Evolutionary conservation across 1,284 basidiomycete genomes (phyloP).

Genomic region (Phenoliferia sp.): DNA sequence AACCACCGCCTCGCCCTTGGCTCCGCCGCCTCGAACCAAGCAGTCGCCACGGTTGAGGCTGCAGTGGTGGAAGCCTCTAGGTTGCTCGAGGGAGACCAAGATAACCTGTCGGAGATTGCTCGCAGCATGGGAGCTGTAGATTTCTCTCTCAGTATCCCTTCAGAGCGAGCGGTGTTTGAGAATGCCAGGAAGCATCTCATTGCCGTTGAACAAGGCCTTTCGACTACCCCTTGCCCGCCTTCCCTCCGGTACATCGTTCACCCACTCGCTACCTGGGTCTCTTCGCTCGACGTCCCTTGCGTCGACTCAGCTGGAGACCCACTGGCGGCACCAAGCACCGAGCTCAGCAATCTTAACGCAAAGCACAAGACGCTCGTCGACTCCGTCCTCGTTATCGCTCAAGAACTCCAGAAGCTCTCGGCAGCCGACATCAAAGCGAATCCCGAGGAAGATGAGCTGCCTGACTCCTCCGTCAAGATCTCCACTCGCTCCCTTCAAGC

Average conservation of each 20-base stretch:
- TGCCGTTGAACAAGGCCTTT: slow-evolving; percentile 53
- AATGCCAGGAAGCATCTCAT: slow-evolving; percentile 10
- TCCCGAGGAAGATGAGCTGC: slow-evolving; percentile 37
- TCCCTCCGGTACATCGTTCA: slow-evolving; percentile 15
- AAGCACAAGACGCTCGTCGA: slow-evolving; percentile 53
- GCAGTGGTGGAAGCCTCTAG: slow-evolving; percentile 8
- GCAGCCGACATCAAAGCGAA: slow-evolving; percentile 8
- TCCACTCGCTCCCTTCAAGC: slow-evolving; percentile 31
- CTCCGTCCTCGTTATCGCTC: slow-evolving; percentile 58
- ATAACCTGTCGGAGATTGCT: slow-evolving; percentile 8
- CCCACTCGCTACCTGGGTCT: slow-evolving; percentile 12
- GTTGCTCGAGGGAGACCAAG: slow-evolving; percentile 12
- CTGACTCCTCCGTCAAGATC: slow-evolving; percentile 37
- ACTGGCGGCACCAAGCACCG: neutral
- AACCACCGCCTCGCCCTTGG: slow-evolving; percentile 12
- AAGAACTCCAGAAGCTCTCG: slow-evolving; percentile 50
- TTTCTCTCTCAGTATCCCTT: slow-evolving; percentile 4
- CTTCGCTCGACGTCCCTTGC: neutral
- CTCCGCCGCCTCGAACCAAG: neutral
- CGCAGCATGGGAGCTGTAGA: slow-evolving; percentile 5
- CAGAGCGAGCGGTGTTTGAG: slow-evolving; percentile 5
- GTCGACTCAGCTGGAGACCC: neutral
- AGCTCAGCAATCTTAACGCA: slow-evolving; percentile 31
- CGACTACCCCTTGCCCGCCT: slow-evolving; percentile 8
- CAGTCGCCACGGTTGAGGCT: slow-evolving; percentile 2